Base-by-base conservation (phyloP, 176 grass and related monocot genomes). In the Musa acuminata region DNA sequence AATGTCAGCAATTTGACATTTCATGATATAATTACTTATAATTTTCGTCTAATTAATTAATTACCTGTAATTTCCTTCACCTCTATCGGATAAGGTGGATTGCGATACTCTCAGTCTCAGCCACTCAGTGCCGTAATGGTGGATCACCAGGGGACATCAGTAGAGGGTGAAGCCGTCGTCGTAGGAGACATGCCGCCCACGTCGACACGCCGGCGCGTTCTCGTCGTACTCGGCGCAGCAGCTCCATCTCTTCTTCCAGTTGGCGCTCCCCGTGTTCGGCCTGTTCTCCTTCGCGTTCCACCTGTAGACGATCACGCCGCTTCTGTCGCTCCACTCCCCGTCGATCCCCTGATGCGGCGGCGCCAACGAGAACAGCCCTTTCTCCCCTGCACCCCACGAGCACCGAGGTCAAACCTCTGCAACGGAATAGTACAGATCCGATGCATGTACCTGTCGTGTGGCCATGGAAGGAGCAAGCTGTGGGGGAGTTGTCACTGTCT, bases 241-340 rank as follows among this genome's bases (percentile, higher is more conserved):
- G 80, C 93, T 96, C 87, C 85, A 96, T 55, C 90, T 80, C 54
- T 55, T 81, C 77, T 85, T 87, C 93, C 90, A 92, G 79, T 92
- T 96, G 16, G 23, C 55, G 10, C 79, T 76, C 12, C 90, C 85
- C 0, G 87, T 85, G 82, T 82, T 87, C 1, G 85, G 93, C 1
- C 87, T 71, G 9, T 53, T 86, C 0, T 59, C 85, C 3, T 60
- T 60, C 60, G 88, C 90, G 76, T 96, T 92, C 93, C 87, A 96
- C 27, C 73, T 70, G 85, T 92, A 92, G 17, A 96, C 89, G 57
- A 84, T 96, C 64, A 90, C 82, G 1, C 89, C 89, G 55, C 85
- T 92, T 79, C 78, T 72, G 77, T 92, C 93, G 70, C 87, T 96
- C 89, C 93, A 96, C 76, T 92, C 93, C 27, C 87, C 89, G 49